Conservation (phyloP, 176 grass and related monocot species). For the Phoenix roebelenii region DNA sequence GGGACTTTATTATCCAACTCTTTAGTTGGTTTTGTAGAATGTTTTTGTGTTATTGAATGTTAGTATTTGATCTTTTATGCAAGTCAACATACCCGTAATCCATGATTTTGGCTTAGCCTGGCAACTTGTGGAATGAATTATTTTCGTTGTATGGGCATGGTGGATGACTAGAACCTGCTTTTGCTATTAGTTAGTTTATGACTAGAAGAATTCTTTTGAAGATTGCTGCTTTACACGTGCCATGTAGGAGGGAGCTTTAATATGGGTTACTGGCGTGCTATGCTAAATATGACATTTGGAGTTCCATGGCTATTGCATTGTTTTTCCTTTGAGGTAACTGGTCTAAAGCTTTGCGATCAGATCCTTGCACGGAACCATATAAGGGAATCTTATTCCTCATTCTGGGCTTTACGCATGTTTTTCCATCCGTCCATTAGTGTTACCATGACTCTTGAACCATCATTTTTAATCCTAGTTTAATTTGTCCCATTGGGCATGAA, state of each 20-base stretch:
- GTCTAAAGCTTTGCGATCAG: slow-evolving; percentile 15
- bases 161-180: no score
- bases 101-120: no score
- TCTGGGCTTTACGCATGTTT: slow-evolving; percentile 1
- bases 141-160: no score
- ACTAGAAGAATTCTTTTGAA: slow-evolving; percentile 22
- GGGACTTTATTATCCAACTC: no score
- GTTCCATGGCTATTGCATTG: slow-evolving; percentile 40
- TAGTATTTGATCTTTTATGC: no score
- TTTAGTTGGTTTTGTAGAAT: no score
- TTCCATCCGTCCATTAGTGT: background rate
- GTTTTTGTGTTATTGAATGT: no score
- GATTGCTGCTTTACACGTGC: slow-evolving; percentile 24
- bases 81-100: no score
- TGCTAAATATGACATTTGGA: slow-evolving; percentile 32
- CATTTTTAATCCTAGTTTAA: background rate
- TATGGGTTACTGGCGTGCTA: slow-evolving; percentile 34
- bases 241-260: slow-evolving; percentile 35
- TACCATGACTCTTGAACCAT: background rate
- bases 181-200: background rate
- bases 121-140: no score
- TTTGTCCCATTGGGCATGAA: background rate
- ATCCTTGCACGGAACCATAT: slow-evolving; percentile 7
- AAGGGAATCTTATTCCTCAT: background rate
- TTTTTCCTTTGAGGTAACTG: slow-evolving; percentile 51